These are phyloP conservation scores for Zasmidium cellare DNA, from an alignment of 2,329 filamentous ascomycete genomes.

Conservation along the genomic window DNA sequence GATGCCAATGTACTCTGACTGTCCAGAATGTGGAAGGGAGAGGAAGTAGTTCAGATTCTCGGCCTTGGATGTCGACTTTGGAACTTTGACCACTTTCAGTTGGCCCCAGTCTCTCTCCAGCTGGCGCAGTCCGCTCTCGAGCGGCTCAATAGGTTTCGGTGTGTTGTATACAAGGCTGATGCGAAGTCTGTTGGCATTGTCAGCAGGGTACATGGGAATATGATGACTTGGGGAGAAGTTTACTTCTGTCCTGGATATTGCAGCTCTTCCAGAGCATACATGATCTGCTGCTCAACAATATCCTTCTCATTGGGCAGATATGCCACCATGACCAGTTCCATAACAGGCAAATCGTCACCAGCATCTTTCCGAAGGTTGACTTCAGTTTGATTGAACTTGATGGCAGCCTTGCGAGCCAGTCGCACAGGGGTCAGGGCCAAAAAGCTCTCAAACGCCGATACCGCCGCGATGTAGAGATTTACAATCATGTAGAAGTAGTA, in stretches of 20 bases:
- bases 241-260: constrained; percentile 45
- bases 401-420: constrained; percentile 28
- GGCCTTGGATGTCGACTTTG: constrained; percentile 51
- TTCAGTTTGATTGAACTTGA: constrained; percentile 25
- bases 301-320: constrained; percentile 54
- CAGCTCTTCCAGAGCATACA: constrained; percentile 49
- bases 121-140: constrained; percentile 45
- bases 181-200: constrained; percentile 30
- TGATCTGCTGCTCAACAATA: constrained; percentile 49
- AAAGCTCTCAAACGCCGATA: constrained; percentile 32
- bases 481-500: constrained; percentile 36
- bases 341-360: constrained; percentile 38
- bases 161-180: constrained; percentile 54
- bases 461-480: constrained; percentile 33
- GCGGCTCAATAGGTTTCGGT: constrained; percentile 46
- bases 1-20: constrained; percentile 49
- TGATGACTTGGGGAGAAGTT: no score
- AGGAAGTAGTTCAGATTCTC: constrained; percentile 54
- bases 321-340: constrained; percentile 52
- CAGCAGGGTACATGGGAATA: no score
- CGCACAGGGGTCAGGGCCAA: constrained; percentile 32
- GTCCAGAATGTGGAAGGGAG: constrained; percentile 38
- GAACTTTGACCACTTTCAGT: constrained; percentile 50
- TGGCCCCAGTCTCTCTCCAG: constrained; percentile 41
- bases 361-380: constrained; percentile 29